Evolutionary conservation across 1,139 yeast species (phyloP), one percentile per base, ranked within the genome.

Genomic region (Candida albicans): DNA sequence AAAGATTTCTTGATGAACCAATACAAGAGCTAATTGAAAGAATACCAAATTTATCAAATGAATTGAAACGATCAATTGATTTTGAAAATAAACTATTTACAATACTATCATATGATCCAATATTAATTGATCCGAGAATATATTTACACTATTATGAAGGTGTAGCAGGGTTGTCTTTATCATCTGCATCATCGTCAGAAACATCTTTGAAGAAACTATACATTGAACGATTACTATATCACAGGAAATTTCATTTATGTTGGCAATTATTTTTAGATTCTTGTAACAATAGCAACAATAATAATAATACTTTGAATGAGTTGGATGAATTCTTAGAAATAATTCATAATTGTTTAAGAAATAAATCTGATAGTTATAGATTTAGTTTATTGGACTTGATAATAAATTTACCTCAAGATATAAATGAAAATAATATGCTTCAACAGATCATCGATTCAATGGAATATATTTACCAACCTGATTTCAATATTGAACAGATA

Each of bases 291-390:
- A 18, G 5, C 22, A 18, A 18, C 5, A 18, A 18, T 18, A 18
- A 18, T 18, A 18, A 57, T 18, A 54, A 64, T 13, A 60, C 73
- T 5, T 55, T 73, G 9, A 57, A 58, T 12, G 77, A 71, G 43
- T 51, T 72, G 14, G 77, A 72, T 46, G 75, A 68, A 5, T 56
- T 63, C 30, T 53, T 70, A 26, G 73, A 65, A 13, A 30, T 30
- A 13, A 39, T 42, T 4, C 18, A 37, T n/a, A 12, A 27, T 1
- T 24, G 27, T 37, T 18, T 47, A 22, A 3, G 45, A 22, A 3
- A 12, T 4, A 34, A 31, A 11, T 43, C 39, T 8, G 35, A 29
- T n/a, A 41, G 37, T 27, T 37, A 37, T 25, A 36, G 26, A 14
- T 47, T 50, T 40, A 37, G 46, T 28, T 27, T 43, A 9, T 40